phyloP scores from a whole-genome alignment of 169 alveolate genomes.

The Perkinsus olseni region DNA sequence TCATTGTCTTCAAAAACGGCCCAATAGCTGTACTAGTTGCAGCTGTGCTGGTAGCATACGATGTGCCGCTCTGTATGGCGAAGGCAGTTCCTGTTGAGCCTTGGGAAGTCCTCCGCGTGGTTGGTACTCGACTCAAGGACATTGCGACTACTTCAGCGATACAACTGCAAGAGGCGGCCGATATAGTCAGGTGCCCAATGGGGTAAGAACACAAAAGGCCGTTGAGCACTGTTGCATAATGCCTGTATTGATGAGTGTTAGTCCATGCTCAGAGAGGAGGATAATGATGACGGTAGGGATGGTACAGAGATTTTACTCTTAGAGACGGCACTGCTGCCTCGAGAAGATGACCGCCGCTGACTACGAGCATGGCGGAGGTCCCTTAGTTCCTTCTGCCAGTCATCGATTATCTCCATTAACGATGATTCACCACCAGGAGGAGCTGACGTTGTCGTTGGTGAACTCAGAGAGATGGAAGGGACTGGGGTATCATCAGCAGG shows the following conservation, averaged over 20 bases:
- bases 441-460: not conserved
- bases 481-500: too few species aligned
- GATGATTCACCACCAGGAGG: not conserved
- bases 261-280: not conserved
- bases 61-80: not conserved
- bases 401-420: not conserved
- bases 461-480: too few species aligned
- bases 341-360: not conserved
- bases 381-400: not conserved
- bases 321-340: not conserved
- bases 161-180: too few species aligned
- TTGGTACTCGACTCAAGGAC: too few species aligned
- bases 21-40: too few species aligned
- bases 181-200: too few species aligned
- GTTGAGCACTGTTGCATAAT: too few species aligned
- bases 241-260: too few species aligned
- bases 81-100: not conserved
- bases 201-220: too few species aligned
- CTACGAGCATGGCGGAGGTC: not conserved
- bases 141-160: too few species aligned
- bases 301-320: not conserved
- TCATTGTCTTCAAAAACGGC: too few species aligned
- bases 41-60: not conserved
- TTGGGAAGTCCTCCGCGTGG: not conserved
- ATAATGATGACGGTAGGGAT: too few species aligned